These are phyloP conservation scores for Solanum sejunctum DNA, from an alignment of 257 asterid species.

Conservation along the genomic window DNA sequence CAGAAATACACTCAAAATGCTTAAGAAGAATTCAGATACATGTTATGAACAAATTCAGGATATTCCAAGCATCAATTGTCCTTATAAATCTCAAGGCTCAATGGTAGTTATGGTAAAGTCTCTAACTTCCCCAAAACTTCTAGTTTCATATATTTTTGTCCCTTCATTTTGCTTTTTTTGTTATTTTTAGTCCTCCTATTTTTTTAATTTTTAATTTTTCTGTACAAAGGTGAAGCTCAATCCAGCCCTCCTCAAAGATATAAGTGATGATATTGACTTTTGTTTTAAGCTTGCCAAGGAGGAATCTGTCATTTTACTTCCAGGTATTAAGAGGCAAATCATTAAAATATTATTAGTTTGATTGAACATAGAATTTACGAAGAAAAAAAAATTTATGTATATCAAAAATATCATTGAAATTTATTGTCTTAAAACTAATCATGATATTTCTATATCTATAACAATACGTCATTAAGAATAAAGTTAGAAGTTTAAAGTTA, in stretches of 20 bases:
- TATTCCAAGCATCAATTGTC: slow-evolving; percentile 45
- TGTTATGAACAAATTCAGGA: slow-evolving; percentile 41
- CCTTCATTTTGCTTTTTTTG: not conserved
- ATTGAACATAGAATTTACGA: accelerated
- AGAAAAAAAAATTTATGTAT: not conserved
- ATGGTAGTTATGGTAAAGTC: slow-evolving; percentile 62
- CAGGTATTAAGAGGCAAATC: slow-evolving; percentile 29
- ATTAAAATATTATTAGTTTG: not conserved
- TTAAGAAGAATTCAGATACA: slow-evolving; percentile 37
- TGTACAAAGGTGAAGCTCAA: slow-evolving; percentile 49
- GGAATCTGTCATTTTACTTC: slow-evolving; percentile 72
- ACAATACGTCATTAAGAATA: not conserved
- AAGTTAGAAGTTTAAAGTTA: not conserved
- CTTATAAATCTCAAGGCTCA: slow-evolving; percentile 67
- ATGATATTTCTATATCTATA: not conserved
- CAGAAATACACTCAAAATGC: slow-evolving; percentile 16
- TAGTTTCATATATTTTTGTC: not conserved
- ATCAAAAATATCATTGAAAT: not conserved
- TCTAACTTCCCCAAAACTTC: not conserved
- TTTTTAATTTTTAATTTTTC: not conserved
- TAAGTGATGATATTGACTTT: slow-evolving; percentile 63
- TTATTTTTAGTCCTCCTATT: not conserved
- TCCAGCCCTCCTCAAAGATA: slow-evolving; percentile 36
- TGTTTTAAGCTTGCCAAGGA: slow-evolving; percentile 69
- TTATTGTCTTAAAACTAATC: accelerated